Conservation (phyloP, 495 filamentous ascomycete species). For the Coniosporium apollinis region DNA sequence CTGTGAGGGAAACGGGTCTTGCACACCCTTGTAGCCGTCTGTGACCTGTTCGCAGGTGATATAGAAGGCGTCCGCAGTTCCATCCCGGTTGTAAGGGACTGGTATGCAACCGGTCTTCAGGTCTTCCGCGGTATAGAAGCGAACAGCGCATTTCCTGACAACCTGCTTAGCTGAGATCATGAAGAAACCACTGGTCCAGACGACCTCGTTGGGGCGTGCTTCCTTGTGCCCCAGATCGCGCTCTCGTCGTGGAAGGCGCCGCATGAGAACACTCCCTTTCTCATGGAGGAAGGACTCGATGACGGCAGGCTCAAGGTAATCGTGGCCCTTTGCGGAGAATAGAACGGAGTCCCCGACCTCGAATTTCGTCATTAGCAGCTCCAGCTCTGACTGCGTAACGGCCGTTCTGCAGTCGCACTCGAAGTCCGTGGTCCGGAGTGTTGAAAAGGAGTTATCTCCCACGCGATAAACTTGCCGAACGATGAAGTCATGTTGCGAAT, state of each 20-base stretch:
- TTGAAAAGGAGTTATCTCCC: constrained; percentile 30
- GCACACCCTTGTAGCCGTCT: constrained; percentile 3
- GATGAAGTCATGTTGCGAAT: too few relatives aligned
- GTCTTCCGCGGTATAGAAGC: constrained; percentile 30
- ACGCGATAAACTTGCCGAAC: constrained; percentile 49
- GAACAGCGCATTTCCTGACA: constrained; percentile 38
- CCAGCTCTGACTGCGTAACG: constrained; percentile 4
- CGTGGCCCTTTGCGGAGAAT: constrained; percentile 13
- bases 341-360: constrained; percentile 40
- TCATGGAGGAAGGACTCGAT: constrained; percentile 29
- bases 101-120: constrained; percentile 29
- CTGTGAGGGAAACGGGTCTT: constrained; percentile 12
- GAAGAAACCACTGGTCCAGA: constrained; percentile 34
- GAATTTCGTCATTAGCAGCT: constrained; percentile 15
- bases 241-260: constrained; percentile 29
- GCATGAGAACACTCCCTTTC: constrained; percentile 22
- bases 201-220: constrained; percentile 46
- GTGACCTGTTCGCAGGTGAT: constrained; percentile 28
- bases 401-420: constrained; percentile 16
- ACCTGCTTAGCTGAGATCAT: constrained; percentile 26
- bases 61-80: constrained; percentile 46
- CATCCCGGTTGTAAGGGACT: constrained; percentile 43
- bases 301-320: constrained; percentile 36
- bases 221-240: constrained; percentile 22
- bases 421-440: constrained; percentile 31